Conservation (phyloP, 495 filamentous ascomycete species). For the Trichoderma virens region DNA sequence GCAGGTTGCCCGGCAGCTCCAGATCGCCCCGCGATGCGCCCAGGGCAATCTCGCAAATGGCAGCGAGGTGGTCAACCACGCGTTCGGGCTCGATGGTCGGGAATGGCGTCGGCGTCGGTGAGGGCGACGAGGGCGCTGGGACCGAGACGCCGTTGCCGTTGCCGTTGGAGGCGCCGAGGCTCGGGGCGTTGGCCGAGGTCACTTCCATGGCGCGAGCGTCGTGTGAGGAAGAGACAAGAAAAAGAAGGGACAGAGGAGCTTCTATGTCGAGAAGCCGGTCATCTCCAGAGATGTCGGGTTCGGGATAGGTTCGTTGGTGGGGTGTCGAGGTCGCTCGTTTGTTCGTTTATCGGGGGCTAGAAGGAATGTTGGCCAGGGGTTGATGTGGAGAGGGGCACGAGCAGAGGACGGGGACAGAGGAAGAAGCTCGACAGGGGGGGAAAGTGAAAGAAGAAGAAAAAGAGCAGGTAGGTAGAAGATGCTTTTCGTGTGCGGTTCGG, state of each 20-base stretch:
- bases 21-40: conserved; percentile 77
- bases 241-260: neutral
- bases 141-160: conserved; percentile 25
- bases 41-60: conserved; percentile 74
- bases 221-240: neutral
- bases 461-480: neutral
- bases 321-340: neutral
- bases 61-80: conserved; percentile 71
- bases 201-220: conserved; percentile 34
- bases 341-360: neutral
- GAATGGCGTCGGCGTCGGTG: conserved; percentile 35
- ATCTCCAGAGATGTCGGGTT: conserved; percentile 6
- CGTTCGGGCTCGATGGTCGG: conserved; percentile 38
- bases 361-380: neutral
- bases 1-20: conserved; percentile 68
- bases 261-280: conserved; percentile 3
- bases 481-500: neutral
- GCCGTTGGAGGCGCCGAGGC: conserved; percentile 28
- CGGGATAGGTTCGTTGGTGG: neutral
- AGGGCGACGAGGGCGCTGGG: conserved; percentile 27
- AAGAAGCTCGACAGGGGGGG: conserved; percentile 1
- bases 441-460: too few species aligned
- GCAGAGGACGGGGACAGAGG: neutral
- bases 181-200: neutral
- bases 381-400: neutral